A percentile compares a stretch with the other conserved stretches of the same genome.
Conservation (phyloP, 2,329 filamentous ascomycete genomes). For the Fusarium udum region DNA sequence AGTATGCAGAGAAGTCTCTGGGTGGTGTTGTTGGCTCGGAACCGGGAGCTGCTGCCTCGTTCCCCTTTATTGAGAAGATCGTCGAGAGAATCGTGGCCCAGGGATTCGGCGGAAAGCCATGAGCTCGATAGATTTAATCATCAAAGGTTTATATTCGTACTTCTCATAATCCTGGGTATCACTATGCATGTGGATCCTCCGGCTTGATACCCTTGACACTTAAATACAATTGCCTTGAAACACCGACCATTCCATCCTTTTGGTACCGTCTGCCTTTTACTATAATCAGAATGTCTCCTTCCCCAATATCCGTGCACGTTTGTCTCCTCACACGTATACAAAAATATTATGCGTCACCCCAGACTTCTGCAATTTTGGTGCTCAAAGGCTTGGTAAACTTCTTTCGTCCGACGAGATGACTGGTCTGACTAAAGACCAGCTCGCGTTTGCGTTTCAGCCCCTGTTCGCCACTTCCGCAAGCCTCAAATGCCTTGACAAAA, state of each 20-base stretch:
- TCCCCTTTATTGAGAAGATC: constrained; percentile 74
- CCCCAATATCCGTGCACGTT: neutral
- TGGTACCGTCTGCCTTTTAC: neutral
- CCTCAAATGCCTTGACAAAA: constrained; percentile 75
- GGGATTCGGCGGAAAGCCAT: constrained; percentile 50
- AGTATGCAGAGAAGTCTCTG: constrained; percentile 91
- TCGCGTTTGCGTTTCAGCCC: constrained; percentile 66
- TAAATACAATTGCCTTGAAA: neutral
- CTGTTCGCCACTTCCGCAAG: constrained; percentile 58
- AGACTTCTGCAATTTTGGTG: constrained; percentile 76
- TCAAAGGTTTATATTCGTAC: constrained; percentile 35
- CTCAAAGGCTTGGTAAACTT: constrained; percentile 74
- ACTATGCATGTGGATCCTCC: neutral
- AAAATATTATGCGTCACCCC: constrained; percentile 62
- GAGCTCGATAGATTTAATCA: constrained; percentile 15
- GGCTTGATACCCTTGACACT: neutral
- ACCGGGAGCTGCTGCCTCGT: constrained; percentile 57
- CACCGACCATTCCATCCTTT: neutral
- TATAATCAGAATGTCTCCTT: neutral
- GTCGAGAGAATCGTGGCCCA: constrained; percentile 79
- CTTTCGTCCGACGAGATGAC: constrained; percentile 70
- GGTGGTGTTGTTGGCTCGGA: constrained; percentile 71
- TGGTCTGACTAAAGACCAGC: constrained; percentile 67
- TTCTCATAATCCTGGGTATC: constrained; percentile 6
- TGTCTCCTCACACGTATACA: neutral